Base-by-base conservation (phyloP, 2,329 filamentous ascomycete genomes). In the Clarireedia sp. region DNA sequence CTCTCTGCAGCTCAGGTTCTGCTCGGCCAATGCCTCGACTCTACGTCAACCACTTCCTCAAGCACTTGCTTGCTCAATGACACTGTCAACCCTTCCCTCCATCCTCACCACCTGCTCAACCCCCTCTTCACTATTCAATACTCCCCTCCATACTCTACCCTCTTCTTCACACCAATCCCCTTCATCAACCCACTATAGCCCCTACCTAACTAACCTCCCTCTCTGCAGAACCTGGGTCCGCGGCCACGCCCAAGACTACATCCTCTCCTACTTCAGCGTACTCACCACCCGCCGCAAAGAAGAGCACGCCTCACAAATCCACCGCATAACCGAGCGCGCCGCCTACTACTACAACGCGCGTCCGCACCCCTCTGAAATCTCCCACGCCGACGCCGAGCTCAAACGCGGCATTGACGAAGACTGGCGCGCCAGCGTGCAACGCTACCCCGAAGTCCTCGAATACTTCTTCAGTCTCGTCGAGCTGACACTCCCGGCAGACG, bases 361-460 rank as follows among this genome's bases (percentile, higher is more conserved):
- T 23, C 81, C 82, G 24, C 79, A 85, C 58, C 82, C 80, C 24
- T 76, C 72, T 60, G 79, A 89, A 66, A 78, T 90, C 51, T 74
- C 78, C 40, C 77, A 80, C 55, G 86, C 85, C 23, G 80, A 89
- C 65, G 76, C 76, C 16, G 76, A 78, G 48, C 75, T 89, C 58
- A 89, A 89, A 71, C 78, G 81, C 49, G 86, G 86, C 58, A 86
- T 90, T 64, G 86, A 90, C 64, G 83, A 87, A 59, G 87, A 90
- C 72, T 92, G 87, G 87, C 80, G 85, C 64, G 77, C 80, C 29
- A 86, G 83, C 48, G 87, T 90, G 40, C 80, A 89, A 64, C 79
- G 83, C 54, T 92, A 91, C 64, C 88, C 87, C 4, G 86, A 90
- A 67, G 83, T 91, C n/a, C 74, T 92, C 54, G 85, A 90, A 70